Conservation (phyloP, 2,329 filamentous ascomycete genomes). For the Colletotrichum orbiculare region DNA sequence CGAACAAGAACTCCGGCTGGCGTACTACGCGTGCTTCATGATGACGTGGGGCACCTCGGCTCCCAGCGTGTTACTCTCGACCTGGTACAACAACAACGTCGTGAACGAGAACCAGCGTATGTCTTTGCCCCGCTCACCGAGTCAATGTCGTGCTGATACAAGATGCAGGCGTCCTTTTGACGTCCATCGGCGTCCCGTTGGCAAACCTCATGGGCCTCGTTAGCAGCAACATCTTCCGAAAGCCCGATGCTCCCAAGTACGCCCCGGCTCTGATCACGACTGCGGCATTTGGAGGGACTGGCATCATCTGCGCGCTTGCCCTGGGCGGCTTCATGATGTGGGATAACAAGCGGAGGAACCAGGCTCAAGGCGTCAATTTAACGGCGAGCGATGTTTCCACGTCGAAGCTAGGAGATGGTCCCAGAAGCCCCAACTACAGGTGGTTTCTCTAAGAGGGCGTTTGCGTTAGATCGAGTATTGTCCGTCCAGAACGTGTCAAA, state of each 20-base stretch:
- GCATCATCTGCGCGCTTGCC: constrained; percentile 51
- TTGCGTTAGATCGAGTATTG: background rate
- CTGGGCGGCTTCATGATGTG: constrained; percentile 61
- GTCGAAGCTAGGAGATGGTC: constrained; percentile 60
- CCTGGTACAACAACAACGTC: constrained; percentile 83
- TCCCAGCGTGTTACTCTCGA: constrained; percentile 76
- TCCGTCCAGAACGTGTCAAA: too few relatives aligned
- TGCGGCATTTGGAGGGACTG: constrained; percentile 71
- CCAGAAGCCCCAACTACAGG: constrained; percentile 57
- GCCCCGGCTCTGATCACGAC: constrained; percentile 73
- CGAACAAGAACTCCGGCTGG: constrained; percentile 56
- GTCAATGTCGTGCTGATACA: too few relatives aligned
- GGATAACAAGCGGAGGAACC: constrained; percentile 64
- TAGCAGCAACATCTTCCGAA: constrained; percentile 74
- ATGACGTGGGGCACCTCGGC: constrained; percentile 85
- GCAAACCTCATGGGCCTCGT: constrained; percentile 83
- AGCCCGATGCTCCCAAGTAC: constrained; percentile 74
- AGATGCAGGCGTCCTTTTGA: constrained; percentile 16
- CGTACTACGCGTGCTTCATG: constrained; percentile 74
- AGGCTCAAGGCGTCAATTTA: constrained; percentile 61
- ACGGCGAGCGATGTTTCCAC: constrained; percentile 60
- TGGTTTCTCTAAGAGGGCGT: constrained; percentile 56
- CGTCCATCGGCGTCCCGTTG: constrained; percentile 75
- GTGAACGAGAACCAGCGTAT: constrained; percentile 80
- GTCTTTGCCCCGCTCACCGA: constrained; percentile 43